phyloP scores from a whole-genome alignment of 345 rosid species.

The Toxicodendron radicans region DNA sequence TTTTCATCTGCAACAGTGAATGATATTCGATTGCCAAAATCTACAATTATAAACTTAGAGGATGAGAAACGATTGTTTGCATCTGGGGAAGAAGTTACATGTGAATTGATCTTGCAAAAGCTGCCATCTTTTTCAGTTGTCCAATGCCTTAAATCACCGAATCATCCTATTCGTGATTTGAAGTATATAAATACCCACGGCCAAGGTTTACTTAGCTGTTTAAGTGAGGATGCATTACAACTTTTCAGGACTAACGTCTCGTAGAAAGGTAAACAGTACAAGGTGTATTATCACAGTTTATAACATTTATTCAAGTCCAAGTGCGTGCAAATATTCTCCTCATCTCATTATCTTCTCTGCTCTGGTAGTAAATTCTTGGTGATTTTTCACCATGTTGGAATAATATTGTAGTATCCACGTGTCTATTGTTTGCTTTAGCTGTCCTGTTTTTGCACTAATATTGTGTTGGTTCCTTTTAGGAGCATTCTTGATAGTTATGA shows the following conservation, averaged over 20 bases:
- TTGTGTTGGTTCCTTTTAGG: background rate
- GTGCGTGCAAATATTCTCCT: background rate
- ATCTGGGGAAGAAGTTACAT: slow-evolving; percentile 61
- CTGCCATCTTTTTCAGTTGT: slow-evolving; percentile 48
- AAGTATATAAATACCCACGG: slow-evolving; percentile 35
- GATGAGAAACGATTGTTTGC: slow-evolving; percentile 47
- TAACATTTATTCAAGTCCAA: background rate
- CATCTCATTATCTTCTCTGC: background rate
- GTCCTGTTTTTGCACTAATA: background rate
- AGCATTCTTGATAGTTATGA: background rate
- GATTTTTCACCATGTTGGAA: background rate
- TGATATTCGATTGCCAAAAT: slow-evolving; percentile 65
- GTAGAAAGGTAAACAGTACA: slow-evolving; percentile 18
- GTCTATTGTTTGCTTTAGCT: background rate
- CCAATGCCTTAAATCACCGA: slow-evolving; percentile 45
- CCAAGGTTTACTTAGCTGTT: slow-evolving; percentile 55
- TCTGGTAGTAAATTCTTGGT: background rate
- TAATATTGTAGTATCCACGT: background rate
- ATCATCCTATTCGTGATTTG: slow-evolving; percentile 61
- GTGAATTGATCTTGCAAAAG: slow-evolving; percentile 60
- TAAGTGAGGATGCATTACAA: slow-evolving; percentile 61
- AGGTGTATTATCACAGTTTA: background rate
- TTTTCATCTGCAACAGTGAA: slow-evolving; percentile 49
- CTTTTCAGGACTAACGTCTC: slow-evolving; percentile 40
- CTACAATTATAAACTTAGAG: slow-evolving; percentile 51